A percentile compares a stretch with the other conserved stretches of the same genome.
Conservation (phyloP, 1,284 basidiomycete genomes). For the Violaceomyces palustris region DNA sequence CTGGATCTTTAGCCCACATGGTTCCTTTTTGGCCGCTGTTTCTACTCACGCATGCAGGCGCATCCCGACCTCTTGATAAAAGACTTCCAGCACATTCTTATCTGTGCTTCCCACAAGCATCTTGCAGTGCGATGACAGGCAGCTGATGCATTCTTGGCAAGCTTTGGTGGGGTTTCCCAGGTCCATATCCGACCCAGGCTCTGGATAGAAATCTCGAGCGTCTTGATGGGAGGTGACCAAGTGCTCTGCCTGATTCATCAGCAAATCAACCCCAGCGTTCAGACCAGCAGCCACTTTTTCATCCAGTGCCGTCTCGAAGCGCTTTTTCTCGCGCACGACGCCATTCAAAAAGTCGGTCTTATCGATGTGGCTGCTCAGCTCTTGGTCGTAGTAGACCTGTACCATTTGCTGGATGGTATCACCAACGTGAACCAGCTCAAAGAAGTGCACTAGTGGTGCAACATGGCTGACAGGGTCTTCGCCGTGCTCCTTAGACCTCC, state of each 20-base stretch:
- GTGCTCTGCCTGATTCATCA: conserved; percentile 97
- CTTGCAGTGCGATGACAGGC: conserved; percentile 81
- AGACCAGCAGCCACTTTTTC: conserved; percentile 87
- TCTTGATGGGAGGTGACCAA: conserved; percentile 77
- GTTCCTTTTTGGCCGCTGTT: too few species aligned
- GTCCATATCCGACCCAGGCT: conserved; percentile 45
- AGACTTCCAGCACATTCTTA: conserved; percentile 92
- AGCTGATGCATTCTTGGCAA: conserved; percentile 77
- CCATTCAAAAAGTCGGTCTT: conserved; percentile 86
- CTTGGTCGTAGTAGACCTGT: conserved; percentile 95
- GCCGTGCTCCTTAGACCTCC: conserved; percentile 16
- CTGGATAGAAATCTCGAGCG: conserved; percentile 83
- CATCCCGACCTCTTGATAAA: conserved; percentile 93
- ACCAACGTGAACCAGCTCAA: conserved; percentile 92
- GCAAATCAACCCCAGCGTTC: conserved; percentile 87
- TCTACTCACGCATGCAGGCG: conserved; percentile 73
- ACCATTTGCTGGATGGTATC: conserved; percentile 97
- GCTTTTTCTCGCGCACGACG: conserved; percentile 92
- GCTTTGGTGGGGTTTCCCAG: conserved; percentile 69
- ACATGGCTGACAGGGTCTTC: conserved; percentile 63
- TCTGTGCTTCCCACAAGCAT: conserved; percentile 87
- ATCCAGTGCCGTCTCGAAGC: conserved; percentile 84
- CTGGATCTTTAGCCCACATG: too few species aligned
- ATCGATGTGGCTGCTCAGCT: conserved; percentile 57
- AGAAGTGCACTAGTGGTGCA: conserved; percentile 89